A percentile compares a stretch with the other conserved stretches of the same genome.
phyloP scores from a whole-genome alignment of 1,284 basidiomycete species.

The Irpex lacteus region DNA sequence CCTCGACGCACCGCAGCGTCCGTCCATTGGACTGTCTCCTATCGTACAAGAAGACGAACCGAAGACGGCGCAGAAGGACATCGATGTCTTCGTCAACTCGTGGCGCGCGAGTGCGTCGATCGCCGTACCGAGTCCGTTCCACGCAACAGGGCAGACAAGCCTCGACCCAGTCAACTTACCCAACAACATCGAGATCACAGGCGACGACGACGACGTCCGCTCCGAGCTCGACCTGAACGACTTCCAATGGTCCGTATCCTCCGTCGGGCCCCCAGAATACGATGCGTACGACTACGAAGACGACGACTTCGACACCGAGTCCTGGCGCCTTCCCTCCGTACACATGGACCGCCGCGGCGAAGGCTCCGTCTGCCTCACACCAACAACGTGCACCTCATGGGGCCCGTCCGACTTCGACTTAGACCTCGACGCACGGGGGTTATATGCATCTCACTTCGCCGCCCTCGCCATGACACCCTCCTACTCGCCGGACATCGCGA shows the following conservation, averaged over 20 bases:
- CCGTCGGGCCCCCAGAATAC: conserved; percentile 53
- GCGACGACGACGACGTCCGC: conserved; percentile 31
- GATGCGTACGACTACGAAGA: conserved; percentile 18
- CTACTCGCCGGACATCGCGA: conserved; percentile 37
- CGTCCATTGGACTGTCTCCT: conserved; percentile 43
- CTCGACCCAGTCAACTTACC: conserved; percentile 54
- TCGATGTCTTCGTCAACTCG: conserved; percentile 56
- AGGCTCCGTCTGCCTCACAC: conserved; percentile 60
- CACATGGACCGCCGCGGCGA: conserved; percentile 51
- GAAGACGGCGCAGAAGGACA: conserved; percentile 40
- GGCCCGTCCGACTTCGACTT: conserved; percentile 36
- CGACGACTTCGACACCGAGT: conserved; percentile 34
- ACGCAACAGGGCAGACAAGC: conserved; percentile 48
- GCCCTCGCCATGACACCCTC: conserved; percentile 20
- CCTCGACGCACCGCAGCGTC: conserved; percentile 20
- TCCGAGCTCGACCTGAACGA: conserved; percentile 56
- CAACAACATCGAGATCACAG: conserved; percentile 37
- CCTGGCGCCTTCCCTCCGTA: conserved; percentile 36
- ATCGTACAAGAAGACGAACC: conserved; percentile 62
- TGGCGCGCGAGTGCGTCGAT: conserved; percentile 59
- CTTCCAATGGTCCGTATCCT: conserved; percentile 69
- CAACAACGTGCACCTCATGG: conserved; percentile 42
- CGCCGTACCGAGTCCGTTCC: conserved; percentile 45
- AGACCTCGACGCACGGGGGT: conserved; percentile 13
- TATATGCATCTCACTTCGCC: conserved; percentile 22